phyloP scores from a whole-genome alignment of 2,329 filamentous ascomycete species.

The Nigrospora oryzae region DNA sequence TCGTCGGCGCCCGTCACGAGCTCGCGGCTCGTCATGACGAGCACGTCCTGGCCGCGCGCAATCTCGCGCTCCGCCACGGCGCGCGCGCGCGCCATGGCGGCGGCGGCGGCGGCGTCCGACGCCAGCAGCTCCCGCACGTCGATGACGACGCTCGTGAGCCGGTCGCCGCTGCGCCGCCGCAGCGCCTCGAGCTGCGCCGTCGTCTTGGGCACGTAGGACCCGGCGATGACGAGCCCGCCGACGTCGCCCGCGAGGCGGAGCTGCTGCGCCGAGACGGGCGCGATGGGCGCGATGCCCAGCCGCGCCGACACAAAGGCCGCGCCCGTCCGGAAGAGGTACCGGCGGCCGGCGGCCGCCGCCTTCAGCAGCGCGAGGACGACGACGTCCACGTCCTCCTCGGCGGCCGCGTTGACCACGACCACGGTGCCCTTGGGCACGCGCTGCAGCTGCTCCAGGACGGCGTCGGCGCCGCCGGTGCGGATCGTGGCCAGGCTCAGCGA shows the following conservation, averaged over 20 bases:
- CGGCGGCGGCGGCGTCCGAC: constrained; percentile 20
- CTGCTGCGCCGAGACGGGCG: constrained; percentile 37
- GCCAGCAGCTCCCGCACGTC: constrained; percentile 38
- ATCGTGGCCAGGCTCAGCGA: constrained; percentile 40
- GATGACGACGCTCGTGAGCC: constrained; percentile 36
- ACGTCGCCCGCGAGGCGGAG: constrained; percentile 26
- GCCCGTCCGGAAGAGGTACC: constrained; percentile 29
- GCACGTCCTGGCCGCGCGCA: constrained; percentile 37
- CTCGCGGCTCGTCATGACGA: constrained; percentile 51
- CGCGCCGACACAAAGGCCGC: constrained; percentile 36
- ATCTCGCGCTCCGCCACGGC: constrained; percentile 29
- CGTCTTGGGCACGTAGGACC: constrained; percentile 51
- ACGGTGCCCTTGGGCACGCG: constrained; percentile 26
- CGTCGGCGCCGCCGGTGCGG: constrained; percentile 31
- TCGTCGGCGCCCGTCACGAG: constrained; percentile 41
- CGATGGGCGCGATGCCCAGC: constrained; percentile 41
- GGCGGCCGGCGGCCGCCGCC: constrained; percentile 20
- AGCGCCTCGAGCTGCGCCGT: constrained; percentile 42
- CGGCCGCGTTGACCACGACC: constrained; percentile 43
- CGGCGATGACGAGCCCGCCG: constrained; percentile 46
- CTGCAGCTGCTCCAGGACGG: constrained; percentile 30
- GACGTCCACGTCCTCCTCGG: constrained; percentile 46
- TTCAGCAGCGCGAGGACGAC: constrained; percentile 39
- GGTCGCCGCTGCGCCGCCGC: constrained; percentile 23
- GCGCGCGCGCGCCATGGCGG: constrained; percentile 21